Conservation (phyloP, 805 yeast species). For the Peterozyma xylosa region DNA sequence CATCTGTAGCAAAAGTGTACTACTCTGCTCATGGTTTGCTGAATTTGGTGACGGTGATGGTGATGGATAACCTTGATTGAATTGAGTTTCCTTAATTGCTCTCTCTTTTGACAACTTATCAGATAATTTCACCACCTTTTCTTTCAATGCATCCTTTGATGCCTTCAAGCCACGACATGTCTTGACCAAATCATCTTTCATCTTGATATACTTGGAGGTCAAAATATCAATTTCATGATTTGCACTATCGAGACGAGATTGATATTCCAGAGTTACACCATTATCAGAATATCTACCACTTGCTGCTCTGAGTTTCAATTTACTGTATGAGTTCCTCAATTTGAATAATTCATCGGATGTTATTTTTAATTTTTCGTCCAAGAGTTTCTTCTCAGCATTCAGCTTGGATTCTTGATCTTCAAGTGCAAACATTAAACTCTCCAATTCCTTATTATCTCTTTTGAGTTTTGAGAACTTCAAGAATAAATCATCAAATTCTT, state of each 20-base stretch:
- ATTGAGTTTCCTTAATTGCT: not conserved
- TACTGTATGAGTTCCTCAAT: constrained; percentile 16
- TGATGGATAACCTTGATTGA: not conserved
- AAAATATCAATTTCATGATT: constrained; percentile 9
- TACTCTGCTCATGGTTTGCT: not conserved
- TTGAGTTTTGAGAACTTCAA: constrained; percentile 16
- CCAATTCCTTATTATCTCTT: constrained; percentile 20
- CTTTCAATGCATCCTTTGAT: constrained; percentile 10
- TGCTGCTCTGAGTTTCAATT: constrained; percentile 11
- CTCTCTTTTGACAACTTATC: not conserved
- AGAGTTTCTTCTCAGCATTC: constrained; percentile 21
- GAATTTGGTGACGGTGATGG: not conserved
- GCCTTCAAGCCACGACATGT: constrained; percentile 9
- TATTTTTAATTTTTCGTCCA: constrained; percentile 21
- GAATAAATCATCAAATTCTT: constrained; percentile 15
- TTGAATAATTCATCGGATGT: constrained; percentile 24
- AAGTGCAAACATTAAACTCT: constrained; percentile 18
- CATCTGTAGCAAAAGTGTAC: not conserved
- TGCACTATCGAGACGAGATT: constrained; percentile 2
- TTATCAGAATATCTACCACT: not conserved
- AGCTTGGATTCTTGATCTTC: constrained; percentile 24
- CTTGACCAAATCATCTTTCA: constrained; percentile 9
- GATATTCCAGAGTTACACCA: not conserved
- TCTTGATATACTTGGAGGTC: constrained; percentile 4
- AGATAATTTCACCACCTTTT: constrained; percentile 2